phyloP scores from a whole-genome alignment of 139 green algal genomes.

The Chlorella ohadii region DNA sequence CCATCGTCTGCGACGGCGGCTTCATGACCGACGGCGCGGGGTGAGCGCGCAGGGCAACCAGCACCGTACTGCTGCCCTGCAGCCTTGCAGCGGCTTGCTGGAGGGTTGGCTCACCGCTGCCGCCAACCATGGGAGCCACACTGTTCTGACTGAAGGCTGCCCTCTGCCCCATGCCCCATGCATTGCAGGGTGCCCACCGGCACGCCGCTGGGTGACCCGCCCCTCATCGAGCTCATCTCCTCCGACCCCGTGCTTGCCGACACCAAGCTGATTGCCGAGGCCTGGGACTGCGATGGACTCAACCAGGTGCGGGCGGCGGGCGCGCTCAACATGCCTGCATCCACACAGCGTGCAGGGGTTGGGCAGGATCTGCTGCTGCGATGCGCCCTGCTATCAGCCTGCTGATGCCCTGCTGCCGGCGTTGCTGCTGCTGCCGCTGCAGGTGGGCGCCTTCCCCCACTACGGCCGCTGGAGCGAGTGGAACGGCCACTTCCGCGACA shows the following conservation, averaged over 20 bases:
- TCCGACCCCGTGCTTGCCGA: slow-evolving; percentile 91
- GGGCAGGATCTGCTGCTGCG: not conserved
- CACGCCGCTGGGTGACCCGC: slow-evolving; percentile 89
- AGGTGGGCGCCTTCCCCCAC: slow-evolving; percentile 97
- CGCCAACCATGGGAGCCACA: too few species aligned
- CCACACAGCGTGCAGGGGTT: not conserved
- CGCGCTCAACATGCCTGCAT: not conserved
- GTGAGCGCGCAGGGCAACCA: too few species aligned
- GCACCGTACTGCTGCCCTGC: too few species aligned
- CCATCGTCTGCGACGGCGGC: slow-evolving; percentile 21
- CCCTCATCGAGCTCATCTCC: slow-evolving; percentile 90
- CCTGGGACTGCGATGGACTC: slow-evolving; percentile 98
- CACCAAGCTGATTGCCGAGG: slow-evolving; percentile 97
- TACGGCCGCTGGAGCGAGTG: slow-evolving; percentile 97
- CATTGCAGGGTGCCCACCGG: slow-evolving; percentile 73
- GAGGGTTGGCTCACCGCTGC: too few species aligned
- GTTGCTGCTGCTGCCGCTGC: slow-evolving; percentile 20
- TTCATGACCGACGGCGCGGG: slow-evolving; percentile 80
- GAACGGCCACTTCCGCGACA: slow-evolving; percentile 97
- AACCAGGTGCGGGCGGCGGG: slow-evolving; percentile 85
- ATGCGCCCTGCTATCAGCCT: too few species aligned
- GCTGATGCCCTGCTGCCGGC: not conserved
- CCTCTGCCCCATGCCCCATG: too few species aligned
- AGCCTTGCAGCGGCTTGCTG: too few species aligned
- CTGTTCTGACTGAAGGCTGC: too few species aligned